Evolutionary conservation across 2,329 filamentous ascomycete genomes (phyloP).

Genomic region (Aspergillus uvarum): DNA sequence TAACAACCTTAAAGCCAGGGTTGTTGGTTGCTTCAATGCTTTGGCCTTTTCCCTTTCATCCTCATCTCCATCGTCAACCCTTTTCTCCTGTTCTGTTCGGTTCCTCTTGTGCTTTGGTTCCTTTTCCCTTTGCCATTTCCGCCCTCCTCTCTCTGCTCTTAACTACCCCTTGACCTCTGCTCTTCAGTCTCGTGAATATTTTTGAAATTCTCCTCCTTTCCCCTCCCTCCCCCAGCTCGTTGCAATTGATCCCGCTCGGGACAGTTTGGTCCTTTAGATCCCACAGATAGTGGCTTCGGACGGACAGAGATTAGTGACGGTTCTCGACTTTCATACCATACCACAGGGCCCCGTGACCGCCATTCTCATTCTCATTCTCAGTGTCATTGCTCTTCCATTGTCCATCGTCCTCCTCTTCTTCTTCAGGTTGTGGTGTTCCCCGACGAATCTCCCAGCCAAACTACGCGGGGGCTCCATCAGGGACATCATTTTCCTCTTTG

Average conservation of each 20-base stretch:
- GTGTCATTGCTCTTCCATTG: not conserved
- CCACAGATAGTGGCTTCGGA: not conserved
- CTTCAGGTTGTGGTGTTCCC: not conserved
- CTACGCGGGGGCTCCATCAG: not conserved
- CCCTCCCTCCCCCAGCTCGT: not conserved
- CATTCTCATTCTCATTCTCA: no score
- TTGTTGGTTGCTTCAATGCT: conserved; percentile 3
- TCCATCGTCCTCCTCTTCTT: not conserved
- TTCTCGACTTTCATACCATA: not conserved
- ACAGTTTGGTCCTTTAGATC: not conserved
- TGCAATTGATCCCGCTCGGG: not conserved
- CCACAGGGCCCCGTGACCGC: not conserved
- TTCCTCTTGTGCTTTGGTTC: not conserved
- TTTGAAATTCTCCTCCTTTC: not conserved
- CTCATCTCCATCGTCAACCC: not conserved
- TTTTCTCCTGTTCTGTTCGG: not conserved
- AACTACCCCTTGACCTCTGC: not conserved
- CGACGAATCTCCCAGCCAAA: not conserved
- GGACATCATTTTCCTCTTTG: not conserved
- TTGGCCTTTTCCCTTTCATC: not conserved
- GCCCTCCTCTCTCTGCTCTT: not conserved
- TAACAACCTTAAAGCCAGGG: conserved; percentile 26
- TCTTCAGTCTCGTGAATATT: not conserved
- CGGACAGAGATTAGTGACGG: not conserved
- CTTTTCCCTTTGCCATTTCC: not conserved